Base-by-base conservation (phyloP, 768 basidiomycete genomes). In the Boletus sp. region DNA sequence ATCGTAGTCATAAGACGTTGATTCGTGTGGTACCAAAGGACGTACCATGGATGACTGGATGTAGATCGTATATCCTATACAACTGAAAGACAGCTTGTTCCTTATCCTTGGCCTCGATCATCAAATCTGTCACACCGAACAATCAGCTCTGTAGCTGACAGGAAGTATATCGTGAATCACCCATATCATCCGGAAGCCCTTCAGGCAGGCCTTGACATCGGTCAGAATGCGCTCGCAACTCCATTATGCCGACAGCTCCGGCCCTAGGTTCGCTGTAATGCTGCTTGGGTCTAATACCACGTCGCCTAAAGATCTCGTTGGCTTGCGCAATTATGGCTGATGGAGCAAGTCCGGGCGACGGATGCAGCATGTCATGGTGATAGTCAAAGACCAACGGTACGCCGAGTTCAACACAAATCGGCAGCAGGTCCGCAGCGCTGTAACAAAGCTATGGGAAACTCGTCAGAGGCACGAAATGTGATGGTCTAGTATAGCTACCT, bases 31-130 rank as follows among this genome's bases (percentile, higher is more conserved):
- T 18, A 30, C 14, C 11, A 46, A 47, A 42, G 41, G 61, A 69
- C 75, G 50, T 54, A 82, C 82, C 84, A 59, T 85, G 73, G 9
- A 79, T 81, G 24, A 92, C 87, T 15, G 84, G 80, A 42, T 85
- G 74, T 5, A 95, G 69, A 46, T 76, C 77, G 64, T 97, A 96
- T 32, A 90, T 85, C 56, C 92, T 71, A 67, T 92, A 86, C 45
- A 96, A 66, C 59, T 95, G 85, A 55, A 97, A 80, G 6, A 97
- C 94, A 2, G 94, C 94, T 68, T 95, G 94, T 69, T 96, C 94
- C 74, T 94, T 91, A 71, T 90, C 91, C 70, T 94, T 92, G 3
- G 92, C 92, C 78, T 95, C 93, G 56, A 94, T 92, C 93, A 95
- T 94, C 61, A 95, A 66, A 74, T 95, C 92, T 66, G 79, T 65